phyloP scores from a whole-genome alignment of 768 basidiomycete species.

The Boletus sensibilis region DNA sequence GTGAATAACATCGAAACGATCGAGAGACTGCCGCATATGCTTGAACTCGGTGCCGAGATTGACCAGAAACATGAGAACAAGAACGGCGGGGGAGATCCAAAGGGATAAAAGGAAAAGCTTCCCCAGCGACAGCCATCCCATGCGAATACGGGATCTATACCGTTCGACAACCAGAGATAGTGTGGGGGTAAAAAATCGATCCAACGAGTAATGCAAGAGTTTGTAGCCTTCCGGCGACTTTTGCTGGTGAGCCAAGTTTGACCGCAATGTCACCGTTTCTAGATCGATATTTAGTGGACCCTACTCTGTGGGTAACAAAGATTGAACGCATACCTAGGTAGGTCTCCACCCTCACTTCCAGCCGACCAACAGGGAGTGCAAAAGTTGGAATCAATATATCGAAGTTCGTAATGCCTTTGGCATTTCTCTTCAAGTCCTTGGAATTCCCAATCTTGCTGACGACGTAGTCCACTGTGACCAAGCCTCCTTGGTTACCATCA shows the following conservation, averaged over 20 bases:
- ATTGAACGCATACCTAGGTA: conserved; percentile 46
- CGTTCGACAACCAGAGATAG: conserved; percentile 38
- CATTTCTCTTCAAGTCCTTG: conserved; percentile 34
- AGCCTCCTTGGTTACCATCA: conserved; percentile 49
- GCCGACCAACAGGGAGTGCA: conserved; percentile 59
- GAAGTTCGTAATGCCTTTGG: conserved; percentile 32
- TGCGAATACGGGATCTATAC: conserved; percentile 1
- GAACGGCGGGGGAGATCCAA: conserved; percentile 16
- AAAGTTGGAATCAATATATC: conserved; percentile 71
- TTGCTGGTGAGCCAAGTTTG: conserved; percentile 59
- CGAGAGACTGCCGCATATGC: conserved; percentile 25
- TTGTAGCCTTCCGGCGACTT: conserved; percentile 39
- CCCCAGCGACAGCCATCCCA: conserved; percentile 11
- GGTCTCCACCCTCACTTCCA: conserved; percentile 60
- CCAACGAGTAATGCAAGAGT: conserved; percentile 56
- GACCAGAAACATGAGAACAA: conserved; percentile 20
- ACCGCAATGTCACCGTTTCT: conserved; percentile 43
- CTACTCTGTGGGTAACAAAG: neutral
- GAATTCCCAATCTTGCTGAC: conserved; percentile 37
- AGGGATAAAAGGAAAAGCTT: conserved; percentile 14
- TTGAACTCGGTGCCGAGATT: conserved; percentile 30
- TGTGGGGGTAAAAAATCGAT: conserved; percentile 57
- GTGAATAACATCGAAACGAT: conserved; percentile 14
- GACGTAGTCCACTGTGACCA: conserved; percentile 64
- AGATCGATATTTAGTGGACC: conserved; percentile 34